Base-by-base conservation (phyloP, 805 yeast species). In the Zygoascus biomembranicola region DNA sequence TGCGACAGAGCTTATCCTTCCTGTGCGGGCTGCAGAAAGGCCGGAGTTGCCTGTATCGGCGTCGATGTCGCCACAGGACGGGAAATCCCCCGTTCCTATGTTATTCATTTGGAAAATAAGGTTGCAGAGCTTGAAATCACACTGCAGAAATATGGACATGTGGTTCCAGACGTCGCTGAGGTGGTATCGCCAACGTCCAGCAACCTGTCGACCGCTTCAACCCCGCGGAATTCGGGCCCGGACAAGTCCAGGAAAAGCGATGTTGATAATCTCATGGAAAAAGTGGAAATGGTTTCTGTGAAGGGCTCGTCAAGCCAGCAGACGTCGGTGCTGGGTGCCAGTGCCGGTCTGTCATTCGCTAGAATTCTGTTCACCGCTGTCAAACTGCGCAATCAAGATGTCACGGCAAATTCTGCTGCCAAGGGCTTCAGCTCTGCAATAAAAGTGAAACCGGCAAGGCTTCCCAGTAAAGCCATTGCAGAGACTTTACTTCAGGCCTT, bases 61-160 rank as follows among this genome's bases (percentile, higher is more conserved):
- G 68, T 87, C 2, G 97, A 90, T 65, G 90, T 95, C 0, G 88
- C 90, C 6, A 87, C 96, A 0, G 95, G 96, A 0, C 73, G 95
- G 52, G 89, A 85, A 59, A 80, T 89, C 1, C 95, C 97, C 0
- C 71, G 97, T 41, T 66, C 71, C 51, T 85, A 89, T 2, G 79
- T 88, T 2, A 76, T 80, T 19, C 84, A 82, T 60, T 70, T 89
- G 54, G 97, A 89, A 64, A 82, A 80, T 53, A 71, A 82, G 39
- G 73, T 88, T 1, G 73, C 74, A 8, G 69, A 70, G n/a, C 69
- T 89, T 55, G 87, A 86, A 64, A 60, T 63, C 5, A 70, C 74
- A 54, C 64, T 87, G 31, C 66, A 68, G 54, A 69, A 67, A 13
- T 62, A 70, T 54, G 84, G 80, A 0, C 63, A 54, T 14, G 48